A percentile compares a stretch with the other conserved stretches of the same genome.
phyloP scores from a whole-genome alignment of 2,329 filamentous ascomycete genomes.

The Penicillium sp. region DNA sequence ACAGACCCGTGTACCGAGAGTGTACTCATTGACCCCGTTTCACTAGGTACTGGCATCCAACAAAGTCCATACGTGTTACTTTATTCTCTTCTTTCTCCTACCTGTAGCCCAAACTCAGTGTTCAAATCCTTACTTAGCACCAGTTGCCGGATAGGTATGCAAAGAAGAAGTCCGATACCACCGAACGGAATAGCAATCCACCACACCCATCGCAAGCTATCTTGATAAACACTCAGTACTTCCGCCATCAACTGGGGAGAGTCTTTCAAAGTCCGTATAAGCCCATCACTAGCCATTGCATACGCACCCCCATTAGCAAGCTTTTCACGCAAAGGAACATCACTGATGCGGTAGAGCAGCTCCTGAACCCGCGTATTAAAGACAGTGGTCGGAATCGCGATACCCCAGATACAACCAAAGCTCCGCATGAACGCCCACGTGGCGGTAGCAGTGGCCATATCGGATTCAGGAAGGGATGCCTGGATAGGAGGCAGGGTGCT shows the following conservation, averaged over 20 bases:
- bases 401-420: constrained; percentile 36
- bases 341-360: constrained; percentile 15
- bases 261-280: not conserved
- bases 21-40: no score
- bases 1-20: no score
- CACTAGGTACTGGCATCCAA: not conserved
- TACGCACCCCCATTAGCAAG: constrained; percentile 28
- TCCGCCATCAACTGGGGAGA: constrained; percentile 13
- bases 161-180: constrained; percentile 34
- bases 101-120: constrained; percentile 1
- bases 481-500: constrained; percentile 31
- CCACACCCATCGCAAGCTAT: constrained; percentile 42
- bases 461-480: constrained; percentile 29
- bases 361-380: constrained; percentile 31
- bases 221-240: constrained; percentile 37
- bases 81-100: not conserved
- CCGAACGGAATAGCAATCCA: constrained; percentile 37
- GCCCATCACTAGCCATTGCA: constrained; percentile 13
- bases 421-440: constrained; percentile 34
- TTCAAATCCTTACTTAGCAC: not conserved
- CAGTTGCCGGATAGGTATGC: constrained; percentile 37
- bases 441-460: constrained; percentile 29
- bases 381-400: constrained; percentile 30
- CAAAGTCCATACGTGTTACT: not conserved
- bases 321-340: constrained; percentile 6